Base-by-base conservation (phyloP, 177 flowering plant species). In the Telopea speciosissima region DNA sequence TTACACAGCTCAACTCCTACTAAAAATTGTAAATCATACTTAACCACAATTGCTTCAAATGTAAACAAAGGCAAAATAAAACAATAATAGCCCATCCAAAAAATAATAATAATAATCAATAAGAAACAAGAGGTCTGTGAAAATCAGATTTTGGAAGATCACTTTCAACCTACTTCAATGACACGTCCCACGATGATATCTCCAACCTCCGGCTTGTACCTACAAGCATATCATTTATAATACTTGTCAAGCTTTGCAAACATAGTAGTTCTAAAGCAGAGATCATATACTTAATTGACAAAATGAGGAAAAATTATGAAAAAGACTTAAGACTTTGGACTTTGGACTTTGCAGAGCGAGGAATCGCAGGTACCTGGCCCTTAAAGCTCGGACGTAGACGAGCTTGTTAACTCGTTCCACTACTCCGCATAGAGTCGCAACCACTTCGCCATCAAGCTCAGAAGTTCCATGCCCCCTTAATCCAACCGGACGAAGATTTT, bases 161-260 rank as follows among this genome's bases (percentile, higher is more conserved):
- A 28, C 4, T 0, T 28, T 28, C 31, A 28, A 28, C 31, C 2
- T 28, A 28, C 31, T 28, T 28, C 31, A 28, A 28, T 28, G 66
- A 93, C 95, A 40, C 99, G 93, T 5, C 99, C 99, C 8, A 95
- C 89, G 3, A 95, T 72, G 62, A 95, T 95, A 77, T 95, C 96
- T 56, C 99, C 98, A 70, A 79, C 83, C 80, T 95, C 99, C 11
- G 98, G 97, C 83, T 93, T 93, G 84, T 93, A 95, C 87, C 98
- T 91, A 70, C 73, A 72, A 73, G 22, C 45, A 71, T 22, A 42
- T 4, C 16, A 31, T 52, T 23, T 33, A 17, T 28, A 10, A 68
- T 49, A 25, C 17, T 49, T 1, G 62, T 3, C 52, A 45, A 62
- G n/a, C n/a, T 42, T 24, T 22, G 24, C 54, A 36, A 36, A 36